Conservation (phyloP, 2,329 filamentous ascomycete species). For the Verticillium nubilum region DNA sequence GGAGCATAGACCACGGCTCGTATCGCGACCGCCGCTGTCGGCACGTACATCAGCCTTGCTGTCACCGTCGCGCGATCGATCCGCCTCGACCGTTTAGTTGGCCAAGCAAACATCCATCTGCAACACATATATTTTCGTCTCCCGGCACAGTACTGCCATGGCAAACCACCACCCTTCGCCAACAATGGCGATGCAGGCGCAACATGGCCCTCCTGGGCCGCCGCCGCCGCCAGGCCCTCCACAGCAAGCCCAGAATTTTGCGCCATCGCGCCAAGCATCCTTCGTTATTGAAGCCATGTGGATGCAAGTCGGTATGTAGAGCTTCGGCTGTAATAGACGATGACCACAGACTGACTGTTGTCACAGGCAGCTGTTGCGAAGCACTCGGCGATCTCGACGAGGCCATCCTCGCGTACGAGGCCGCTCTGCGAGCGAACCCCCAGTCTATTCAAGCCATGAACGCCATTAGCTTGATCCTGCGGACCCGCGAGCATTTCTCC, state of each 20-base stretch:
- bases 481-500: conserved; percentile 87
- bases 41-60: neutral
- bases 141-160: conserved; percentile 47
- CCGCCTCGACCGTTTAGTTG: neutral
- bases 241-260: conserved; percentile 49
- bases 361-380: conserved; percentile 75
- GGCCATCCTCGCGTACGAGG: conserved; percentile 85
- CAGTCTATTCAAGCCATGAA: conserved; percentile 91
- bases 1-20: neutral
- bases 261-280: conserved; percentile 68
- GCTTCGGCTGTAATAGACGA: neutral
- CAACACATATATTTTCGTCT: no score
- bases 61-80: neutral
- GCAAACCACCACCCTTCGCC: conserved; percentile 78
- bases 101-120: neutral
- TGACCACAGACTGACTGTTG: conserved; percentile 19
- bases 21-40: neutral
- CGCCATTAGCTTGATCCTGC: conserved; percentile 84
- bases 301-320: conserved; percentile 78
- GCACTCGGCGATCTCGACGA: conserved; percentile 83
- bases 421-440: conserved; percentile 79
- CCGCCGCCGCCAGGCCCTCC: conserved; percentile 49
- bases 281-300: conserved; percentile 82
- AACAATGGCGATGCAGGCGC: conserved; percentile 66
- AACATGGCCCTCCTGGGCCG: conserved; percentile 59